Base-by-base conservation (phyloP, 73 alveolate species). In the Effrenium voratum region DNA sequence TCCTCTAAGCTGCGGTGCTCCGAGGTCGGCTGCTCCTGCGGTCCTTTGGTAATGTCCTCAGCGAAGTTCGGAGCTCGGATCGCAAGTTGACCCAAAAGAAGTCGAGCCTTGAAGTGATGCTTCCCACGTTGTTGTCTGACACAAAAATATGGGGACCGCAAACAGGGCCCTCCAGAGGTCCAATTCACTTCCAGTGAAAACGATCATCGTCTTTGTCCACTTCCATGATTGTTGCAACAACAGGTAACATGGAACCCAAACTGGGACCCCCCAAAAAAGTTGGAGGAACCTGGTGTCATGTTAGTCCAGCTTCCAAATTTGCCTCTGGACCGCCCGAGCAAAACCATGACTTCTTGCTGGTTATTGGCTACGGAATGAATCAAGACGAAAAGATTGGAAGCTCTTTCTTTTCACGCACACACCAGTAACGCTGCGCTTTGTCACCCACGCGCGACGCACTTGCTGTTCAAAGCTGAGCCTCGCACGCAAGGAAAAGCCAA, bases 41-140 rank as follows among this genome's bases (percentile, higher is more conserved):
- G 50, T 15, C 95, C 95, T 63, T 86, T 86, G 68, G 95, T 86
- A 47, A 86, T 86, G 95, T 86, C 95, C 95, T 86, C 19, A 52
- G 63, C 63, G 63, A 12, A 52, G 26, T 8, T 52, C 26, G 63
- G 26, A 52, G 63, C 8, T 8, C 26, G 26, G 63, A 12, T 19
- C 26, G 26, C 19, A 52, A 52, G 63, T 12, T 19, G 19, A 19
- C 26, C 19, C 63, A 8, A 52, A 52, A 52, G 49, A 0, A 0
- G 0, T 36, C 26, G 50, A 8, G 63, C 63, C 19, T 19, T 52
- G 19, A 19, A 52, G 8, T 8, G 63, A 52, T 52, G 63, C 19
- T 19, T 52, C 8, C 19, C 8, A 52, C 8, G 26, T 12, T 52
- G 19, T 52, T 12, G 8, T 12, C 19, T 8, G 8, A 52, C 19